Evolutionary conservation across 2,329 filamentous ascomycete genomes (phyloP).

Genomic region (Alternaria sp.): DNA sequence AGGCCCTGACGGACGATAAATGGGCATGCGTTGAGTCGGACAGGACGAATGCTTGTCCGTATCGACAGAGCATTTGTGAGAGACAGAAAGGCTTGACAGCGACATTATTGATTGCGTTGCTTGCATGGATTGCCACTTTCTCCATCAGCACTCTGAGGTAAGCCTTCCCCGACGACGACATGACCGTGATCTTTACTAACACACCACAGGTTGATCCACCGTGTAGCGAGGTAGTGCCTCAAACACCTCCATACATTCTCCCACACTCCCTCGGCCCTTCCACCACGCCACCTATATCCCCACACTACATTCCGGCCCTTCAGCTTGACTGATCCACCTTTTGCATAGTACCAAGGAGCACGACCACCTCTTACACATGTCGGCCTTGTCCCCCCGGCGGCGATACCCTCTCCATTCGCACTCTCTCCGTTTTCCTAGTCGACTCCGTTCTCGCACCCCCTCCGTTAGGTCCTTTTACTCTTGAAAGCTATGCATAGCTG

Average conservation of each 20-base stretch:
- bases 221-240: conserved; percentile 38
- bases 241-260: conserved; percentile 1
- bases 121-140: conserved; percentile 92
- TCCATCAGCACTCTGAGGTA: conserved; percentile 68
- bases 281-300: conserved; percentile 1
- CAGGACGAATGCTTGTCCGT: conserved; percentile 24
- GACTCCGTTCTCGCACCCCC: conserved; percentile 8
- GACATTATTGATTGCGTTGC: conserved; percentile 79
- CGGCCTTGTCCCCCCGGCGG: conserved; percentile 8
- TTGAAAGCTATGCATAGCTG: conserved; percentile 11
- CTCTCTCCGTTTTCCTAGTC: conserved; percentile 15
- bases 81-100: conserved; percentile 75
- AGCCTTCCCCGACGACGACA: not conserved
- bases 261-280: conserved; percentile 3
- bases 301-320: not conserved
- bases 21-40: conserved; percentile 55
- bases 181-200: conserved; percentile 7
- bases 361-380: conserved; percentile 4
- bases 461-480: conserved; percentile 11
- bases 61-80: conserved; percentile 59
- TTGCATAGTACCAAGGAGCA: conserved; percentile 1
- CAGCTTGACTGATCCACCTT: conserved; percentile 5
- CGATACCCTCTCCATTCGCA: conserved; percentile 3
- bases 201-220: conserved; percentile 32
- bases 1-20: conserved; percentile 71